Evolutionary conservation across 2,329 filamentous ascomycete genomes (phyloP).

Genomic region (Trichophyton benhamiae): DNA sequence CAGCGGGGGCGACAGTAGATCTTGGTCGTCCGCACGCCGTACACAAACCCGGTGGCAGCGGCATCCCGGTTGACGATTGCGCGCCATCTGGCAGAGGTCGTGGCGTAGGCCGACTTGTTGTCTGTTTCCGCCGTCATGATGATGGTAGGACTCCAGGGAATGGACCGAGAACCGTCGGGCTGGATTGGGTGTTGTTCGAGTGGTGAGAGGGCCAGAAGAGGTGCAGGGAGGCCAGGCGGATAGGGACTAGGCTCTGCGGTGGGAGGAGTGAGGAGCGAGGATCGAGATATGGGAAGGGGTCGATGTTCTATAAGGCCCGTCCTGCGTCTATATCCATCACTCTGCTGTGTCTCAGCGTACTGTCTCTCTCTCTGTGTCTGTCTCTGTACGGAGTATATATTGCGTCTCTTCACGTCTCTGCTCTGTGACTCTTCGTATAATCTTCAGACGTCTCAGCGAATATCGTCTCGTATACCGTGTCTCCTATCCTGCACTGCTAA

Average conservation of each 20-base stretch:
- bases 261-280: not conserved
- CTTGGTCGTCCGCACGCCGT: constrained; percentile 44
- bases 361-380: not conserved
- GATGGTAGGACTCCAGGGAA: not conserved
- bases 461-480: too few species aligned
- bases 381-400: not conserved
- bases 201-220: not conserved
- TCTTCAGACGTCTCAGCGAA: too few species aligned
- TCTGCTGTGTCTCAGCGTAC: not conserved
- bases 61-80: constrained; percentile 36
- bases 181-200: not conserved
- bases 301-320: not conserved
- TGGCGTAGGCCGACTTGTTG: constrained; percentile 15
- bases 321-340: not conserved
- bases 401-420: too few species aligned
- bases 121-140: not conserved
- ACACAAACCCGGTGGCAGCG: constrained; percentile 40
- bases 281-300: not conserved
- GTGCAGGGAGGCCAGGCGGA: too few species aligned
- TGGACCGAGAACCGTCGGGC: not conserved
- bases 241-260: not conserved
- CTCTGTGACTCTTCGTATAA: too few species aligned
- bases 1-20: constrained; percentile 48
- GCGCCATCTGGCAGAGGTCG: constrained; percentile 32
- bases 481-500: too few species aligned